Conservation (phyloP, 179 eudicot species). For the Silene coronaria region DNA sequence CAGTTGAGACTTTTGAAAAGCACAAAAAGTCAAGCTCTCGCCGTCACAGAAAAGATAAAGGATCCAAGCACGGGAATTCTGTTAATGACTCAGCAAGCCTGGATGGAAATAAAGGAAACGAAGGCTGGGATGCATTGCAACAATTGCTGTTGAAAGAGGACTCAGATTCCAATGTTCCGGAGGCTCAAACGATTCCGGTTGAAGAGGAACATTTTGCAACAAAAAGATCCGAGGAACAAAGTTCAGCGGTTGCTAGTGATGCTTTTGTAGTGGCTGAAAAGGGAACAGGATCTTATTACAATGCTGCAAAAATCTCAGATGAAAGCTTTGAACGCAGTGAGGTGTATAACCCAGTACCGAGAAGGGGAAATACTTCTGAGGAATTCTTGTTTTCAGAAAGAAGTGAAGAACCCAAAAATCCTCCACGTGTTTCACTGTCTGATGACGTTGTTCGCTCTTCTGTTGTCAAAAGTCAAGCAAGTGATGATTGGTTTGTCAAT, state of each 20-base stretch:
- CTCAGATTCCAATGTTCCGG: slow-evolving; percentile 25
- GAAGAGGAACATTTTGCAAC: slow-evolving; percentile 30
- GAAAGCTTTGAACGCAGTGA: slow-evolving; percentile 39
- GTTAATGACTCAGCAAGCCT: slow-evolving; percentile 26
- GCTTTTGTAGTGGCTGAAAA: slow-evolving; percentile 40
- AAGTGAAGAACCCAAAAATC: slow-evolving; percentile 32
- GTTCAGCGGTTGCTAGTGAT: slow-evolving; percentile 34
- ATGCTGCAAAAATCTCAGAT: slow-evolving; percentile 9
- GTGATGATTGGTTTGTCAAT: slow-evolving; percentile 54
- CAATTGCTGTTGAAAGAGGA: slow-evolving; percentile 64
- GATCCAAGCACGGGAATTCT: slow-evolving; percentile 29
- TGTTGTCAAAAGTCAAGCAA: slow-evolving; percentile 30
- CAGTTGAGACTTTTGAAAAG: slow-evolving; percentile 53
- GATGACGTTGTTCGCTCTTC: slow-evolving; percentile 34
- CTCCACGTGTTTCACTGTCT: slow-evolving; percentile 28
- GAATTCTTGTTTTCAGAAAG: slow-evolving; percentile 46
- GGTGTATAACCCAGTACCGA: slow-evolving; percentile 27
- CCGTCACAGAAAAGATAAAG: slow-evolving; percentile 37
- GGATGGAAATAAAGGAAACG: slow-evolving; percentile 38
- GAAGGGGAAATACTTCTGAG: slow-evolving; percentile 37
- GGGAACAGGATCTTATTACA: slow-evolving; percentile 28
- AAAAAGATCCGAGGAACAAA: slow-evolving; percentile 30
- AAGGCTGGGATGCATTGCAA: slow-evolving; percentile 70
- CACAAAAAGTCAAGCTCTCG: slow-evolving; percentile 39
- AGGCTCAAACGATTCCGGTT: slow-evolving; percentile 24